Evolutionary conservation across 257 asterid genomes (phyloP).

Genomic region (Rauvolfia tetraphylla): DNA sequence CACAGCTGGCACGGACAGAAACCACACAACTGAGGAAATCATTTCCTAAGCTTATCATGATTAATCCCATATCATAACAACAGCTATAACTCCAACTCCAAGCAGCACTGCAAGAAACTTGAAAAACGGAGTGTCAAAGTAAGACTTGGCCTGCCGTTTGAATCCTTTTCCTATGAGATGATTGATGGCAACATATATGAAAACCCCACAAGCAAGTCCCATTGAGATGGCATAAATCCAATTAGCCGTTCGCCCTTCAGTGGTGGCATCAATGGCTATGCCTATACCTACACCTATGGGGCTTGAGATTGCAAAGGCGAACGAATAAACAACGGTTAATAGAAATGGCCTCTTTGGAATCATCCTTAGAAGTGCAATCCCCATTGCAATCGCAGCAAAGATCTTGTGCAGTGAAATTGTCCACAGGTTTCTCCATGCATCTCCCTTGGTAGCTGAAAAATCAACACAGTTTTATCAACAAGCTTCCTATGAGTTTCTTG

Average conservation of each 20-base stretch:
- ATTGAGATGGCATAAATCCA: slow-evolving; percentile 85
- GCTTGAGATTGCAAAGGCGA: slow-evolving; percentile 78
- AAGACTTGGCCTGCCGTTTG: slow-evolving; percentile 38
- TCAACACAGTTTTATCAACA: not conserved
- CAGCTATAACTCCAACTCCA: slow-evolving; percentile 69
- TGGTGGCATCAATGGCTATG: slow-evolving; percentile 77
- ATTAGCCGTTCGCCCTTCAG: slow-evolving; percentile 57
- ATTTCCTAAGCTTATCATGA: no score
- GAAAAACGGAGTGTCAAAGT: slow-evolving; percentile 58
- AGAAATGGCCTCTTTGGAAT: slow-evolving; percentile 82
- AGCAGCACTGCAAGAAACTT: slow-evolving; percentile 70
- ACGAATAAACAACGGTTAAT: slow-evolving; percentile 58
- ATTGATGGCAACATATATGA: slow-evolving; percentile 74
- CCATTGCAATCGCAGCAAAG: slow-evolving; percentile 89
- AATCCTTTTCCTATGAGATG: slow-evolving; percentile 75
- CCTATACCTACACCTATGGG: slow-evolving; percentile 87
- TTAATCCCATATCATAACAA: slow-evolving; percentile 89
- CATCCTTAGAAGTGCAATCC: slow-evolving; percentile 79
- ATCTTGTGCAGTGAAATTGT: slow-evolving; percentile 82
- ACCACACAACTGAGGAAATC: not conserved
- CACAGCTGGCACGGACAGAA: not conserved
- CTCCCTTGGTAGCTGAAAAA: slow-evolving; percentile 49
- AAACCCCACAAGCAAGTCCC: slow-evolving; percentile 82
- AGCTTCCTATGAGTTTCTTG: no score
- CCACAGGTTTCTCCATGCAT: slow-evolving; percentile 87